phyloP scores from a whole-genome alignment of 345 rosid species.

The Acer negundo region DNA sequence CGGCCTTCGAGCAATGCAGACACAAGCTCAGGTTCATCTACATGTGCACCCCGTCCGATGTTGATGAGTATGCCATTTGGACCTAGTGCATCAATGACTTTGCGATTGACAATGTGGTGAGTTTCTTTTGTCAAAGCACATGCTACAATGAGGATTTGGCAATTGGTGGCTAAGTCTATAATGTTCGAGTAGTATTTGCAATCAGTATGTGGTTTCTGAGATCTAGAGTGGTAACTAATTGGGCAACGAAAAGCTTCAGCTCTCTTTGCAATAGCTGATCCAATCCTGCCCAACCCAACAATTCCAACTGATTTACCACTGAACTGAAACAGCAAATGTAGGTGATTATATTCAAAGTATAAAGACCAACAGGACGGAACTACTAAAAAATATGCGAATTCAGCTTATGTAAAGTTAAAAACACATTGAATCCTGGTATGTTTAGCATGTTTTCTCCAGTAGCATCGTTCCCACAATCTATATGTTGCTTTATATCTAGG shows the following conservation, averaged over 20 bases:
- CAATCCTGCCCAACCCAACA: constrained; percentile 63
- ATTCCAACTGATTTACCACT: constrained; percentile 65
- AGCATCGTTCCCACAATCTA: no score
- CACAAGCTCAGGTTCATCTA: constrained; percentile 62
- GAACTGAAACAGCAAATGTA: constrained; percentile 35
- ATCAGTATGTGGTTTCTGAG: constrained; percentile 35
- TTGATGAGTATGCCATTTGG: constrained; percentile 64
- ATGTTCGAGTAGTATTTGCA: constrained; percentile 48
- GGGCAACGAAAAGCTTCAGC: constrained; percentile 62
- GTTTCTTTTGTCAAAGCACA: constrained; percentile 57
- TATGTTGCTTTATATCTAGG: no score
- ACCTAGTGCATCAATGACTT: constrained; percentile 62
- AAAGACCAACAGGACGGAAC: background rate
- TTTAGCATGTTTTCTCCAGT: background rate
- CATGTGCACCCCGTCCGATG: constrained; percentile 56
- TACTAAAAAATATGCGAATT: background rate
- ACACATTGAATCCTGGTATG: background rate
- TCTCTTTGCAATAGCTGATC: constrained; percentile 59
- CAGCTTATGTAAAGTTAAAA: background rate
- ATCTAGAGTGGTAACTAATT: constrained; percentile 50
- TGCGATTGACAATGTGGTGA: constrained; percentile 42
- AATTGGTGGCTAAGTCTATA: constrained; percentile 48
- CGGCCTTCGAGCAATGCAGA: constrained; percentile 65
- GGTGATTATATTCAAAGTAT: background rate
- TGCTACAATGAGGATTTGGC: constrained; percentile 53